A percentile compares a stretch with the other conserved stretches of the same genome.
These are phyloP conservation scores for Vigna angularis DNA, from an alignment of 306 rosid species.

Conservation along the genomic window DNA sequence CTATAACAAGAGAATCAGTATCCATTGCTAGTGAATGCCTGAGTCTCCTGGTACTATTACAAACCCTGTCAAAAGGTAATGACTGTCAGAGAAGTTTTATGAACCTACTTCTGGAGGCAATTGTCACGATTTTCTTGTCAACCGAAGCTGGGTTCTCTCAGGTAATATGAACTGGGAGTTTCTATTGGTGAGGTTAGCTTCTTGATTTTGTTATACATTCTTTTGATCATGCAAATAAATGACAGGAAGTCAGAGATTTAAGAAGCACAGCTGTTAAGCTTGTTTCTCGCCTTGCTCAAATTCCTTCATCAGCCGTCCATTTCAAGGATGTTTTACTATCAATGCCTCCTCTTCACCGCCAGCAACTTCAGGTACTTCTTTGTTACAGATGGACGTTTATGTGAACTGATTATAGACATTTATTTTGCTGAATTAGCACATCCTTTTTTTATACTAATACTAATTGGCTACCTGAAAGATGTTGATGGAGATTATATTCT, in stretches of 20 bases:
- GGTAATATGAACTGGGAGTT: slow-evolving; percentile 57
- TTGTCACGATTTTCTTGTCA: slow-evolving; percentile 72
- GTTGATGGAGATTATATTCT: slow-evolving; percentile 18
- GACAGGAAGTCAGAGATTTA: slow-evolving; percentile 78
- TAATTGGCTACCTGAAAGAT: slow-evolving; percentile 7
- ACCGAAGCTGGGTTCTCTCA: slow-evolving; percentile 62
- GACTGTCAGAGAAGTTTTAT: slow-evolving; percentile 73
- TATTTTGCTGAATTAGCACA: slow-evolving; percentile 34
- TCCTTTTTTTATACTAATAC: slow-evolving; percentile 27
- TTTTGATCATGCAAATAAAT: slow-evolving; percentile 45
- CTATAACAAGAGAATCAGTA: slow-evolving; percentile 76
- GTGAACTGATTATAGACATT: slow-evolving; percentile 15
- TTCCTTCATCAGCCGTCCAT: slow-evolving; percentile 83
- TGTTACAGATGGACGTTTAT: background rate
- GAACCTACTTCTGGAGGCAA: slow-evolving; percentile 78
- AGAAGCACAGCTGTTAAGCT: slow-evolving; percentile 75
- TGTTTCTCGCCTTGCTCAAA: slow-evolving; percentile 93
- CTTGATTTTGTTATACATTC: slow-evolving; percentile 18
- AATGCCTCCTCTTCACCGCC: slow-evolving; percentile 86
- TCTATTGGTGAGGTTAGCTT: slow-evolving; percentile 28
- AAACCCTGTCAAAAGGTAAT: slow-evolving; percentile 64
- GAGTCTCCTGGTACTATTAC: slow-evolving; percentile 80
- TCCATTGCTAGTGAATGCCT: slow-evolving; percentile 74
- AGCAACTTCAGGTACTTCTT: slow-evolving; percentile 82
- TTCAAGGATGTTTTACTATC: slow-evolving; percentile 89